Evolutionary conservation across 169 alveolate genomes (phyloP), one percentile per base, ranked within the genome.

Genomic region (Eimeria sp.): DNA sequence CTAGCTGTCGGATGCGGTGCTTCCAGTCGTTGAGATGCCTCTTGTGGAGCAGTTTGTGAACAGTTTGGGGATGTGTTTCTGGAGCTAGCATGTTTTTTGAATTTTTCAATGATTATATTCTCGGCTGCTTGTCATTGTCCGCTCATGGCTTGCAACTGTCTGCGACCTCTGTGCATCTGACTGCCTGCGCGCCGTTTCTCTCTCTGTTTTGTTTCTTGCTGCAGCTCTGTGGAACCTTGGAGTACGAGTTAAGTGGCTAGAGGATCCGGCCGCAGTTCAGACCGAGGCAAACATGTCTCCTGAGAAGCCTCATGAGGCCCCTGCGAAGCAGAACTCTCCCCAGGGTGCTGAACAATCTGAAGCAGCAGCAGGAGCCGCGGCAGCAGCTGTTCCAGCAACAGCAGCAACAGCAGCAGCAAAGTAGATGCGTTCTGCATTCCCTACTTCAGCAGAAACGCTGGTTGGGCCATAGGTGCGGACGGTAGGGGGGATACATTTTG

Each of bases 201-300:
- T 18, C 16, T 43, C 65, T 25, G 45, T 51, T 58, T 75, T 63
- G 70, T 27, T 45, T 27, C 54, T 27, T 43, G 73, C 54, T 76
- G 89, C 95, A 95, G 97, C 97, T 6, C 73, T 95, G 34, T 95
- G 97, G 97, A 95, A 89, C 40, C 93, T 82, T 72, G 97, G 97
- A 9, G 97, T 95, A 25, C 84, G 97, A 7, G 97, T 95, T 43
- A 95, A 90, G 75, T 95, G 97, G 97, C 94, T 95, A 22, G 93
- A 93, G 34, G 89, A 82, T 61, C 92, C 90, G 16, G 90, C 73
- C 20, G 45, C 57, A 43, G 87, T 13, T 76, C 87, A 82, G 20
- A 25, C 72, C 27, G 73, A 51, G 5, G 73, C 47, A 57, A 40
- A 27, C 72, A 4, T 7, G 51, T 27, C 90, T 20, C 4, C 30